phyloP scores from a whole-genome alignment of 345 rosid species.

The Psidium guajava region DNA sequence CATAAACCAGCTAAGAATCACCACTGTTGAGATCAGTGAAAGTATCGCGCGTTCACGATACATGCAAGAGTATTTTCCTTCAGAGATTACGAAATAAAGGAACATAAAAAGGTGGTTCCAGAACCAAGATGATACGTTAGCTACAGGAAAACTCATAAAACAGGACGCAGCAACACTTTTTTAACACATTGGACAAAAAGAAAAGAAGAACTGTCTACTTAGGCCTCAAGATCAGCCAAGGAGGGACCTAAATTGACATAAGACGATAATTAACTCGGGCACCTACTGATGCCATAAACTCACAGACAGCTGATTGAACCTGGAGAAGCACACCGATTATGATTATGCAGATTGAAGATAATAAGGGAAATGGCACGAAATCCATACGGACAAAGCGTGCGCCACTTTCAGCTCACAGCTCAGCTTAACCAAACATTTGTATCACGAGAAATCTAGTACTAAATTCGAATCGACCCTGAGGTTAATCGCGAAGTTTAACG shows the following conservation, averaged over 20 bases:
- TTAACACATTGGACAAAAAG: background rate
- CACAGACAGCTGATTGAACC: background rate
- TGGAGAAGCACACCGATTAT: background rate
- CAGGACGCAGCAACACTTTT: background rate
- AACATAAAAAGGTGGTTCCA: background rate
- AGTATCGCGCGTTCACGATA: background rate
- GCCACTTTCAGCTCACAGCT: background rate
- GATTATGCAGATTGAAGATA: background rate
- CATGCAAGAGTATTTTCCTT: background rate
- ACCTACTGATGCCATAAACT: background rate
- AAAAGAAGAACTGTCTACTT: background rate
- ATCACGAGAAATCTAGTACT: background rate
- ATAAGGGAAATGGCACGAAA: background rate
- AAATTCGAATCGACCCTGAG: background rate
- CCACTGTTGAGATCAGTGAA: background rate
- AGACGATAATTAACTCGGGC: background rate
- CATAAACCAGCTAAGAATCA: background rate
- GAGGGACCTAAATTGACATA: background rate
- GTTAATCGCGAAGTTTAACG: background rate
- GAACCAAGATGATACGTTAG: background rate
- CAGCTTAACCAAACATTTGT: background rate
- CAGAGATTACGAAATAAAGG: background rate
- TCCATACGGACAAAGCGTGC: background rate
- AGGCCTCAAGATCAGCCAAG: background rate
- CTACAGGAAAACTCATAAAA: background rate